These are phyloP conservation scores for Aspergillus glaucus DNA, from an alignment of 2,329 filamentous ascomycete species.

Conservation along the genomic window DNA sequence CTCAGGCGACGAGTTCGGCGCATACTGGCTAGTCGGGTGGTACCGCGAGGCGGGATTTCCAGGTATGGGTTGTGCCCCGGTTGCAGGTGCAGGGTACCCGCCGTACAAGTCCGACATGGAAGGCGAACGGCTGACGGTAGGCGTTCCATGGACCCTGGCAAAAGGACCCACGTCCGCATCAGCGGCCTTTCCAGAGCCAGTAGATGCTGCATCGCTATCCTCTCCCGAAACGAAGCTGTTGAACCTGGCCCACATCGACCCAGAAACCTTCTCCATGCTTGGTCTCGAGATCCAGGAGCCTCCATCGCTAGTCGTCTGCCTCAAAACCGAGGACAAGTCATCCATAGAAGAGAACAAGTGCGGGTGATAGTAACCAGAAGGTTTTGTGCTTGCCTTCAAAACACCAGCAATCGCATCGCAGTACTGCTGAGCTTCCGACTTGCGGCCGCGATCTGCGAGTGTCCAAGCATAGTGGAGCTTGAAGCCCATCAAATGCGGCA, in stretches of 20 bases:
- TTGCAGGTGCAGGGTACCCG: slow-evolving; percentile 40
- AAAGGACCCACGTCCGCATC: slow-evolving; percentile 69
- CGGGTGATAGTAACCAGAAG: slow-evolving; percentile 79
- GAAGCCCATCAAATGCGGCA: slow-evolving; percentile 82
- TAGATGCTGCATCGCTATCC: slow-evolving; percentile 62
- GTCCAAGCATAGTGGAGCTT: slow-evolving; percentile 83
- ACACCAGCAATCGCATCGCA: slow-evolving; percentile 75
- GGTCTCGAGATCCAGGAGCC: slow-evolving; percentile 90
- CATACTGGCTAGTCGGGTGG: slow-evolving; percentile 39
- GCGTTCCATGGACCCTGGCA: slow-evolving; percentile 68
- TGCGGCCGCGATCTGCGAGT: slow-evolving; percentile 76
- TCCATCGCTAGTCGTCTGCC: slow-evolving; percentile 75
- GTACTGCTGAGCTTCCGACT: slow-evolving; percentile 80
- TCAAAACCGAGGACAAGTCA: slow-evolving; percentile 75
- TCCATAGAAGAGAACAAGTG: slow-evolving; percentile 70
- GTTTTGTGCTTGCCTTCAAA: slow-evolving; percentile 72
- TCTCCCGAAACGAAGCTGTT: slow-evolving; percentile 95
- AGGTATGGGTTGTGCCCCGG: slow-evolving; percentile 27
- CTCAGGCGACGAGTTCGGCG: slow-evolving; percentile 47
- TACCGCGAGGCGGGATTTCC: slow-evolving; percentile 36
- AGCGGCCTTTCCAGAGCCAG: slow-evolving; percentile 50
- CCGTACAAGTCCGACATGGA: slow-evolving; percentile 73
- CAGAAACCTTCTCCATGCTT: slow-evolving; percentile 92
- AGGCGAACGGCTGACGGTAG: slow-evolving; percentile 66
- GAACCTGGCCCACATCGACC: slow-evolving; percentile 83